Conservation (phyloP, 495 filamentous ascomycete species). For the Talaromyces liani region DNA sequence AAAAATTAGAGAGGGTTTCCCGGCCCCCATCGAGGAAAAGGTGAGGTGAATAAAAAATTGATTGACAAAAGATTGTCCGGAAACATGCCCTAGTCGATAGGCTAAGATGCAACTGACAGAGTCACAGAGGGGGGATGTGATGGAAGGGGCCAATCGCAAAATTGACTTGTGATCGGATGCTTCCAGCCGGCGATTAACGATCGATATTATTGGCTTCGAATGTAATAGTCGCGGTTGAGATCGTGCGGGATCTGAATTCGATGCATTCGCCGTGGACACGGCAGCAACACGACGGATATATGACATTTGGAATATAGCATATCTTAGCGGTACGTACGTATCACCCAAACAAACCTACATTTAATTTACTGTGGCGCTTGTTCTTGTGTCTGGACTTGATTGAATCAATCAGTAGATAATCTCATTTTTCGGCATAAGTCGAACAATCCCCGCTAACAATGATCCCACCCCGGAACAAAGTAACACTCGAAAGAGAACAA, state of each 20-base stretch:
- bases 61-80: not conserved
- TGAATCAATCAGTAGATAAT: not conserved
- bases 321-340: not conserved
- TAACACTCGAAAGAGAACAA: not conserved
- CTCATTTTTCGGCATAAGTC: not conserved
- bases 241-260: constrained; percentile 1
- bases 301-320: not conserved
- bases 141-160: not conserved
- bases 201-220: constrained; percentile 1
- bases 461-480: not conserved
- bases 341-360: not conserved
- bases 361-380: constrained; percentile 1
- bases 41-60: not conserved
- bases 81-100: not conserved
- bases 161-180: not conserved
- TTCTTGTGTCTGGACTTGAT: not conserved
- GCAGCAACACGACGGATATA: not conserved
- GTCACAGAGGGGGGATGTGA: not conserved
- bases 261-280: not conserved
- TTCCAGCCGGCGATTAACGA: constrained; percentile 4
- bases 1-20: not conserved
- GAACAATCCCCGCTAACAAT: not conserved
- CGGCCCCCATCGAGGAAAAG: not conserved
- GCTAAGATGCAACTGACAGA: not conserved
- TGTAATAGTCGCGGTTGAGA: constrained; percentile 6